These are phyloP conservation scores for Teunomyces funiuensis DNA, from an alignment of 805 yeast genomes.

Conservation along the genomic window DNA sequence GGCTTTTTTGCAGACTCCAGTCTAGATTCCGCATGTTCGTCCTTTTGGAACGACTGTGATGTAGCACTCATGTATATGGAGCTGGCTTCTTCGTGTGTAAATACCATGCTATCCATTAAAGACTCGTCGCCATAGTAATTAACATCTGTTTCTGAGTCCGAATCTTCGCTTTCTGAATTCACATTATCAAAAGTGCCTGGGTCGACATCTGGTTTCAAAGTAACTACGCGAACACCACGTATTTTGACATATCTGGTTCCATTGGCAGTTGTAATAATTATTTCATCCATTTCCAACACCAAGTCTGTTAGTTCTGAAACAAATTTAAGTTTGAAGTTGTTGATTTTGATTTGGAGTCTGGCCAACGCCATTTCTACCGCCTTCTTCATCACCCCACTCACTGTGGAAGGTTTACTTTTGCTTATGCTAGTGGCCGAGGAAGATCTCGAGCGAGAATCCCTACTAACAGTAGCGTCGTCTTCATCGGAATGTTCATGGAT, in stretches of 20 bases:
- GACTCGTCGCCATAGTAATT: constrained; percentile 31
- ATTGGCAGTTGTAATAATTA: constrained; percentile 40
- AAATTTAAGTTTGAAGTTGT: constrained; percentile 47
- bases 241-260: constrained; percentile 45
- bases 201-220: constrained; percentile 41
- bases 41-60: constrained; percentile 43
- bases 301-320: constrained; percentile 45
- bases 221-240: constrained; percentile 39
- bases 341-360: constrained; percentile 52
- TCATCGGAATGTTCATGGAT: constrained; percentile 14
- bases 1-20: not conserved
- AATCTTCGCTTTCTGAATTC: not conserved
- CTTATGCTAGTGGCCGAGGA: constrained; percentile 17
- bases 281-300: constrained; percentile 30
- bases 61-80: constrained; percentile 84
- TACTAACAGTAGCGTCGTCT: constrained; percentile 6
- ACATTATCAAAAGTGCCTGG: constrained; percentile 23
- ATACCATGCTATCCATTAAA: constrained; percentile 58
- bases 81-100: constrained; percentile 66
- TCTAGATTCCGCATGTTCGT: not conserved
- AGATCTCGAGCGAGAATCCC: constrained; percentile 8
- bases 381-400: constrained; percentile 57
- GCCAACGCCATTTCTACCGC: constrained; percentile 70
- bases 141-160: constrained; percentile 9
- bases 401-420: constrained; percentile 31